phyloP scores from a whole-genome alignment of 2,329 filamentous ascomycete species.

The Aureobasidium sp. region DNA sequence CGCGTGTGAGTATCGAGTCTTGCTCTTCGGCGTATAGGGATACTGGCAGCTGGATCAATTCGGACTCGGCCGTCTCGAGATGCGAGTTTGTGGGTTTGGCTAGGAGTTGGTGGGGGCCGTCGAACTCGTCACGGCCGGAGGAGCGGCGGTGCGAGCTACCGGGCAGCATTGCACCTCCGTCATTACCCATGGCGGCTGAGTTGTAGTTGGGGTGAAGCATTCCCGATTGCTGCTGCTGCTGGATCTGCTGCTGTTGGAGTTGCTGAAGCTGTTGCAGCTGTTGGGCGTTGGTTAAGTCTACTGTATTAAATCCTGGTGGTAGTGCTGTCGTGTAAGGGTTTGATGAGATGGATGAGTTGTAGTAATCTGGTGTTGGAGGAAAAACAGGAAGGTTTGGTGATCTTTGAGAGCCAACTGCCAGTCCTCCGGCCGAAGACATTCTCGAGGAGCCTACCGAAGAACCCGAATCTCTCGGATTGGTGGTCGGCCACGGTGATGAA shows the following conservation, averaged over 20 bases:
- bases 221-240: conserved; percentile 1
- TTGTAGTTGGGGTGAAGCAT: conserved; percentile 10
- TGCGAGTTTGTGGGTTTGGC: conserved; percentile 63
- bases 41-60: conserved; percentile 73
- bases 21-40: conserved; percentile 78
- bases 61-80: conserved; percentile 67
- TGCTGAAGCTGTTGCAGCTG: conserved; percentile 5
- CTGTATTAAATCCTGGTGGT: conserved; percentile 12
- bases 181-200: background rate
- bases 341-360: conserved; percentile 7
- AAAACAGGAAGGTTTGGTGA: background rate
- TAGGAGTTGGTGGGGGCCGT: conserved; percentile 76
- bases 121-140: conserved; percentile 81
- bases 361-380: conserved; percentile 4
- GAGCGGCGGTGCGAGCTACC: conserved; percentile 52
- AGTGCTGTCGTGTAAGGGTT: conserved; percentile 12
- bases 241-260: background rate
- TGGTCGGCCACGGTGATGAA: conserved; percentile 5
- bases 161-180: conserved; percentile 9
- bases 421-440: background rate
- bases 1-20: conserved; percentile 68
- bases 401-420: conserved; percentile 11
- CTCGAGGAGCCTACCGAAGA: conserved; percentile 5
- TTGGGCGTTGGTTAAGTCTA: conserved; percentile 1
- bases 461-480: conserved; percentile 4